These are phyloP conservation scores for Cladosporium sp. DNA, from an alignment of 2,329 filamentous ascomycete species.

Conservation along the genomic window DNA sequence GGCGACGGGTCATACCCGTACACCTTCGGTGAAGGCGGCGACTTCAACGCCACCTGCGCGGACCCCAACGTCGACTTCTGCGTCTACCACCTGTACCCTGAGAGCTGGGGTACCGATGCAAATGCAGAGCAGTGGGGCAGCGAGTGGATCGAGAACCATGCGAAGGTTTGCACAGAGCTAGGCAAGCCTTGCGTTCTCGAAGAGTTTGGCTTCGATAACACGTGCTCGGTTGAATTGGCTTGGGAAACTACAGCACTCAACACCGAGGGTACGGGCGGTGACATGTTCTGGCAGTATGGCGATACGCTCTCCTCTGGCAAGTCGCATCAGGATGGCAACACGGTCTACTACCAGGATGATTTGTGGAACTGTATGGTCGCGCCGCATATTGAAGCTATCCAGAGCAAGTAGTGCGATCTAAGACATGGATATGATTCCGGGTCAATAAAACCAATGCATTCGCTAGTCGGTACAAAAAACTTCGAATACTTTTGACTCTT, in stretches of 20 bases:
- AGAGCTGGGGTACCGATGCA: constrained; percentile 14
- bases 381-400: constrained; percentile 16
- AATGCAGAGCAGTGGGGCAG: constrained; percentile 18
- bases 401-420: constrained; percentile 1
- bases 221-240: constrained; percentile 15
- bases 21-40: constrained; percentile 16
- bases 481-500: too few relatives aligned
- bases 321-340: constrained; percentile 20
- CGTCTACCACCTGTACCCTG: constrained; percentile 22
- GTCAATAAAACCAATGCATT: too few relatives aligned
- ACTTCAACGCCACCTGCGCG: constrained; percentile 20
- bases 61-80: constrained; percentile 21
- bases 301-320: constrained; percentile 20
- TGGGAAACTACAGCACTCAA: constrained; percentile 21
- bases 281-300: constrained; percentile 25
- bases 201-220: constrained; percentile 19
- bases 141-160: constrained; percentile 21
- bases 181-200: constrained; percentile 24
- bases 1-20: constrained; percentile 32
- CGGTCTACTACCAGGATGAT: constrained; percentile 17
- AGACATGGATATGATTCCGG: too few relatives aligned
- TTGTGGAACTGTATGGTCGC: constrained; percentile 16
- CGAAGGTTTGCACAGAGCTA: constrained; percentile 15
- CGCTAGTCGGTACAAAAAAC: too few relatives aligned
- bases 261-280: constrained; percentile 15